Evolutionary conservation across 2,329 filamentous ascomycete genomes (phyloP).

Genomic region (Ascochyta fabae): DNA sequence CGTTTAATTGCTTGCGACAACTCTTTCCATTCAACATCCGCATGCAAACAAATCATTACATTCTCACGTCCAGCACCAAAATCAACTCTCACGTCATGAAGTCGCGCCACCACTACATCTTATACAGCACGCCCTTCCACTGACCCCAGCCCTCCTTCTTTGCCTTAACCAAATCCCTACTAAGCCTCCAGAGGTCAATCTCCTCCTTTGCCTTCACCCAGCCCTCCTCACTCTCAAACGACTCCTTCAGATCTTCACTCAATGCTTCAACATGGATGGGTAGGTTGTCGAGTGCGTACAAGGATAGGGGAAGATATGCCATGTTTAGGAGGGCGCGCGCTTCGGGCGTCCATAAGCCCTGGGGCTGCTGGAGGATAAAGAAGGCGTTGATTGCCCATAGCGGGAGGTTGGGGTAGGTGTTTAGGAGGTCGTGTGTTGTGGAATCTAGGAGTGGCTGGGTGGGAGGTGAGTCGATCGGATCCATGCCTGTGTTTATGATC

Average conservation of each 20-base stretch:
- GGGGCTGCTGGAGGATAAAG: background rate
- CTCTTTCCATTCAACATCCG: too few relatives aligned
- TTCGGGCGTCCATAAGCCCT: background rate
- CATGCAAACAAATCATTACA: too few relatives aligned
- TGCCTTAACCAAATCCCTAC: background rate
- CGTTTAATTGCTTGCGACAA: too few relatives aligned
- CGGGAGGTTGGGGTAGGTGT: conserved; percentile 1
- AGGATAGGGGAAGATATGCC: background rate
- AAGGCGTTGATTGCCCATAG: conserved; percentile 2
- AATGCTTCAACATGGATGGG: background rate
- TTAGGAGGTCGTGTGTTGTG: background rate
- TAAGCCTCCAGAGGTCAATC: conserved; percentile 3
- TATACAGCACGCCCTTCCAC: background rate
- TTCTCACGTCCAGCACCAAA: too few relatives aligned
- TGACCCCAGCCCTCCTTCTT: conserved; percentile 4
- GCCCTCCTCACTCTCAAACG: background rate
- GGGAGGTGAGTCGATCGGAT: background rate
- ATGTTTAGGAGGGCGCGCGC: conserved; percentile 6
- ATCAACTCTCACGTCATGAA: too few relatives aligned
- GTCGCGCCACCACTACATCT: too few relatives aligned
- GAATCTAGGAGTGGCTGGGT: background rate
- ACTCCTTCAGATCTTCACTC: background rate
- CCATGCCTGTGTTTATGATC: background rate
- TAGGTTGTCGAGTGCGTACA: background rate
- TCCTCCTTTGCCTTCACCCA: background rate